Evolutionary conservation across 2,329 filamentous ascomycete genomes (phyloP).

Genomic region (Karstenula rhodostoma): DNA sequence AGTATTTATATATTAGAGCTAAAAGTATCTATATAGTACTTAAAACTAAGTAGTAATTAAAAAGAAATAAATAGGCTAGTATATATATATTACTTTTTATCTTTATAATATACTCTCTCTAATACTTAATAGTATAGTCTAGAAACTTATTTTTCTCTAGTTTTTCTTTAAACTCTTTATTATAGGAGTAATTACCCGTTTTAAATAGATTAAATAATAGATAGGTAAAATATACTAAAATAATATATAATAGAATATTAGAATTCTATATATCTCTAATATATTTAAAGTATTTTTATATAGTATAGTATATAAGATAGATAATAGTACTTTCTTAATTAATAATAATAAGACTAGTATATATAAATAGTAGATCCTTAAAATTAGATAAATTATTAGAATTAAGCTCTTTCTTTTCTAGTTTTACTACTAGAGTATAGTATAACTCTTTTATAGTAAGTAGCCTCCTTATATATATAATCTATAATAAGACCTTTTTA

Average conservation of each 20-base stretch:
- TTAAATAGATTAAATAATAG: slow-evolving; percentile 35
- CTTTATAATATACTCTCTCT: slow-evolving; percentile 30
- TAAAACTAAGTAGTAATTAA: slow-evolving; percentile 8
- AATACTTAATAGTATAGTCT: slow-evolving; percentile 38
- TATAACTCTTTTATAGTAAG: slow-evolving; percentile 25
- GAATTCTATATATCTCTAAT: slow-evolving; percentile 33
- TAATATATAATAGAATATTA: slow-evolving; percentile 27
- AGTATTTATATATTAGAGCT: slow-evolving; percentile 6
- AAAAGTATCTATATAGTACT: slow-evolving; percentile 4
- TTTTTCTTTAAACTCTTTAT: not conserved
- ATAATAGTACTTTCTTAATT: slow-evolving; percentile 26
- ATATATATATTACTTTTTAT: slow-evolving; percentile 17
- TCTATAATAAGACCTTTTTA: no score
- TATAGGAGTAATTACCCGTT: slow-evolving; percentile 21
- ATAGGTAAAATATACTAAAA: slow-evolving; percentile 39
- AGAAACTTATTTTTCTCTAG: slow-evolving; percentile 26
- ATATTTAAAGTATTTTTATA: slow-evolving; percentile 27
- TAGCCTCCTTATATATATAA: slow-evolving; percentile 19
- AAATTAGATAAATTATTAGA: slow-evolving; percentile 15
- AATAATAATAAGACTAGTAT: slow-evolving; percentile 42
- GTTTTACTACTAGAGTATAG: slow-evolving; percentile 23
- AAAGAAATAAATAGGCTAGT: slow-evolving; percentile 22
- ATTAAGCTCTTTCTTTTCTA: slow-evolving; percentile 9
- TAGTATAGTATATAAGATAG: slow-evolving; percentile 21
- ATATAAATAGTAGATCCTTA: slow-evolving; percentile 18